Evolutionary conservation across 2,329 filamentous ascomycete genomes (phyloP), one percentile per base, ranked within the genome.

Genomic region (Phaeomoniella chlamydospora): DNA sequence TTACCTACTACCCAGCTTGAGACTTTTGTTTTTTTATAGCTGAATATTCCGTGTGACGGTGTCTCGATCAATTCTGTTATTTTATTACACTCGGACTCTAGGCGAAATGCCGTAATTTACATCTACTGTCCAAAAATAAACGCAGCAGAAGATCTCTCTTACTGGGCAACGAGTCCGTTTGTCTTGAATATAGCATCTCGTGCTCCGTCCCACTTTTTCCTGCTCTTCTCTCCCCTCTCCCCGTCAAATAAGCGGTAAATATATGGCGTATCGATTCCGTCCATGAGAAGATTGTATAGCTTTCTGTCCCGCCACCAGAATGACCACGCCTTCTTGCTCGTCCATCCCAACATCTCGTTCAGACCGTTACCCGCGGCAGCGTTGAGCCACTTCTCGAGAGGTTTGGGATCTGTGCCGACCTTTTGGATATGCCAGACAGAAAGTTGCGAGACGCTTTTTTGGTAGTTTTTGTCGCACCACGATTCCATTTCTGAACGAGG

Each of bases 201-300:
- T 15, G 53, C 54, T 9, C 50, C 50, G 5, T 41, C 41, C 53
- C 53, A 56, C 29, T 36, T 41, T 41, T 50, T 53, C 39, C 49
- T 45, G 9, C 26, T 34, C 29, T 31, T 37, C 35, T 36, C 13
- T 22, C 39, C 30, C 15, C 38, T 37, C 40, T 50, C 51, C 10
- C 51, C 52, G 13, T 57, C 53, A 37, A 59, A 59, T 26, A 57
- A 40, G 15, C 55, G 45, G 42, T 53, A 56, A 2, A 55, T 41
- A 41, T 50, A 49, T 11, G 56, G 50, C 12, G 44, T 51, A 35
- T 48, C 45, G 9, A 59, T 41, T 2, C 55, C 56, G 40, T 52
- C 47, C 39, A 52, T 46, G 37, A 56, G 45, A 30, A 54, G 15
- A 16, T 44, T 46, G 19, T 49, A 55, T 31, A 59, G 44, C 38